These are phyloP conservation scores for Leishmania arabica DNA, from an alignment of 208 protist species.

Conservation along the genomic window DNA sequence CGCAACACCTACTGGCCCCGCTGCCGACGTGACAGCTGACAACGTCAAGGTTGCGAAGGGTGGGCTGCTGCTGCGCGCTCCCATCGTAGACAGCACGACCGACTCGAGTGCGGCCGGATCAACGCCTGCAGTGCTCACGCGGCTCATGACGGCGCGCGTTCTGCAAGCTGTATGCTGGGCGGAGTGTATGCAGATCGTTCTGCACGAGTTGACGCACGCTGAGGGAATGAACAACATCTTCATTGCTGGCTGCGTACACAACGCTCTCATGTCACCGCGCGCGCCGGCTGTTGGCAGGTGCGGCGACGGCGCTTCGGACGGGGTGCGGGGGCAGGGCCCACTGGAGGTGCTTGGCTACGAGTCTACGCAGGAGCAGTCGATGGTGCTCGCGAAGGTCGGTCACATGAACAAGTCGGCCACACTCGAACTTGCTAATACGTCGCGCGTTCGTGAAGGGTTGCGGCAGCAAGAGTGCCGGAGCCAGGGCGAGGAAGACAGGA, in stretches of 20 bases:
- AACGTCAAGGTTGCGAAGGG: slow-evolving; percentile 1
- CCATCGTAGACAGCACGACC: neutral
- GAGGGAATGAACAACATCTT: slow-evolving; percentile 25
- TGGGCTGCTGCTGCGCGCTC: neutral
- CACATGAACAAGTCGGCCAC: slow-evolving; percentile 11
- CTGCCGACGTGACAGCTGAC: neutral
- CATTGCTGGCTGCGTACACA: slow-evolving; percentile 28
- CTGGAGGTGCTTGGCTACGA: slow-evolving; percentile 37
- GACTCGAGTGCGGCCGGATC: neutral
- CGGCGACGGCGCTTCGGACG: neutral
- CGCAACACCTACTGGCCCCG: neutral
- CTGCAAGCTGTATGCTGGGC: slow-evolving; percentile 34
- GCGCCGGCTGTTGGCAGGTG: neutral
- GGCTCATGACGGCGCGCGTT: slow-evolving; percentile 27
- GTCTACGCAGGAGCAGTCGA: slow-evolving; percentile 31
- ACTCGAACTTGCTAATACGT: slow-evolving; percentile 21
- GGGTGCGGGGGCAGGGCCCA: slow-evolving; percentile 13
- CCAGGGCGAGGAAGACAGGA: slow-evolving; percentile 1
- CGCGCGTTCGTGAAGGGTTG: slow-evolving; percentile 22
- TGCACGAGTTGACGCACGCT: slow-evolving; percentile 28
- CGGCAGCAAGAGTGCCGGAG: neutral
- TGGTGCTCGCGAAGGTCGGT: slow-evolving; percentile 23
- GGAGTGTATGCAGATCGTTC: slow-evolving; percentile 31
- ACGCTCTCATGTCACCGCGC: slow-evolving; percentile 17
- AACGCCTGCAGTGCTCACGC: slow-evolving; percentile 7